Percentiles rank a stretch among this genome's conserved stretches.
phyloP scores from a whole-genome alignment of 2,329 filamentous ascomycete species.

The Paracamarosporium sp. region DNA sequence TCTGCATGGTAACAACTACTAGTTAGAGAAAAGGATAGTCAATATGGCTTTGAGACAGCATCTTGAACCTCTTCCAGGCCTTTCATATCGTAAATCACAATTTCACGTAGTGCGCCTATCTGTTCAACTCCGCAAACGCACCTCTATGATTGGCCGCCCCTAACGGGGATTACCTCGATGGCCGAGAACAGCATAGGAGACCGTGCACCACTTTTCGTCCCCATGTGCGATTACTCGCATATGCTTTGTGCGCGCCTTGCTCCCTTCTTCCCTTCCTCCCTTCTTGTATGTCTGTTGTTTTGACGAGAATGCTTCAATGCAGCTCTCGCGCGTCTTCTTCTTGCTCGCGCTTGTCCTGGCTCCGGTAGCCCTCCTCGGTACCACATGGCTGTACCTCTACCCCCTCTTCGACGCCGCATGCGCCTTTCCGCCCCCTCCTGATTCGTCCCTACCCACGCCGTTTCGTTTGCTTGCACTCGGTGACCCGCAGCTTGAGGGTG shows the following conservation, averaged over 20 bases:
- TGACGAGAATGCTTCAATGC: slow-evolving; percentile 56
- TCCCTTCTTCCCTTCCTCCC: background rate
- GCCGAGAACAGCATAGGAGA: slow-evolving; percentile 1
- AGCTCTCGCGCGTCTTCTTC: slow-evolving; percentile 55
- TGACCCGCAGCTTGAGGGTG: slow-evolving; percentile 93
- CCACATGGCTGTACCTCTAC: slow-evolving; percentile 85
- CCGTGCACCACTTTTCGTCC: slow-evolving; percentile 7
- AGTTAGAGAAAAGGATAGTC: background rate
- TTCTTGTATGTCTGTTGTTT: background rate
- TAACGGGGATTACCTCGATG: slow-evolving; percentile 1
- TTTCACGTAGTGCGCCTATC: background rate
- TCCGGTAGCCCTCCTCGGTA: slow-evolving; percentile 72
- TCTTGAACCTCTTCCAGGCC: background rate
- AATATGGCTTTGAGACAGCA: background rate
- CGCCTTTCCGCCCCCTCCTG: slow-evolving; percentile 68
- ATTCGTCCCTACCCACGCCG: slow-evolving; percentile 72
- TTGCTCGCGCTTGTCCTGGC: slow-evolving; percentile 59
- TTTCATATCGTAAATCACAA: background rate
- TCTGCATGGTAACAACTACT: background rate
- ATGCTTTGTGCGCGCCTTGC: background rate
- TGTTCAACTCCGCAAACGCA: slow-evolving; percentile 7
- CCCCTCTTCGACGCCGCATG: slow-evolving; percentile 77
- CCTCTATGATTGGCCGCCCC: slow-evolving; percentile 4
- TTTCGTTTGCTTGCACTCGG: slow-evolving; percentile 88
- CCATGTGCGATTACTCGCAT: slow-evolving; percentile 5